Evolutionary conservation across 352 stramenopile species (phyloP).

Genomic region (Globisporangium splendens): DNA sequence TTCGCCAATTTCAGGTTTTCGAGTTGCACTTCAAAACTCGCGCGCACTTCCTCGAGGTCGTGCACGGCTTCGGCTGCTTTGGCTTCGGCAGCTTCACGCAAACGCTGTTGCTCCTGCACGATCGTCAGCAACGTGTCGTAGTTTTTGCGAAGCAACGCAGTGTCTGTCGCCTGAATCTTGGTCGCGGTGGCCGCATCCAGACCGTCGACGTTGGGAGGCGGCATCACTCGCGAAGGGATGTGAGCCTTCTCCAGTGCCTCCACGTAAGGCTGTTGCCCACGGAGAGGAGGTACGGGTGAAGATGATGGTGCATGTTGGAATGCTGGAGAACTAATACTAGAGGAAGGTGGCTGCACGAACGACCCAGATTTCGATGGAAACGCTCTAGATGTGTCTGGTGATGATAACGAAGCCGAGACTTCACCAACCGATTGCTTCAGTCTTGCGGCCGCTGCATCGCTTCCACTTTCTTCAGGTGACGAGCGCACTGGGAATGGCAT

Average conservation of each 20-base stretch:
- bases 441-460: no score
- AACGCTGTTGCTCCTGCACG: slow-evolving; percentile 66
- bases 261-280: background rate
- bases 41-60: slow-evolving; percentile 46
- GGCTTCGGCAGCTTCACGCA: slow-evolving; percentile 48
- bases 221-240: slow-evolving; percentile 25
- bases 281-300: background rate
- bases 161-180: slow-evolving; percentile 57
- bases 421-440: no score
- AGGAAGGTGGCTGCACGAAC: background rate
- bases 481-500: no score
- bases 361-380: background rate
- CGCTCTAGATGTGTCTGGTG: no score
- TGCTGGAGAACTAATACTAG: background rate
- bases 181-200: slow-evolving; percentile 44
- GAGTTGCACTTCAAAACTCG: slow-evolving; percentile 65
- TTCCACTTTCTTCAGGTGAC: no score
- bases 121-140: slow-evolving; percentile 77
- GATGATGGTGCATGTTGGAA: background rate
- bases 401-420: no score
- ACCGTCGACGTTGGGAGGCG: slow-evolving; percentile 46
- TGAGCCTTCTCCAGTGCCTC: slow-evolving; percentile 16
- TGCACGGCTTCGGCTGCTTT: slow-evolving; percentile 37
- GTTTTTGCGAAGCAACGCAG: slow-evolving; percentile 65
- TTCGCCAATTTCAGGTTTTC: slow-evolving; percentile 76